Base-by-base conservation (phyloP, 257 asterid species). In the Nyctanthes arbortristis region DNA sequence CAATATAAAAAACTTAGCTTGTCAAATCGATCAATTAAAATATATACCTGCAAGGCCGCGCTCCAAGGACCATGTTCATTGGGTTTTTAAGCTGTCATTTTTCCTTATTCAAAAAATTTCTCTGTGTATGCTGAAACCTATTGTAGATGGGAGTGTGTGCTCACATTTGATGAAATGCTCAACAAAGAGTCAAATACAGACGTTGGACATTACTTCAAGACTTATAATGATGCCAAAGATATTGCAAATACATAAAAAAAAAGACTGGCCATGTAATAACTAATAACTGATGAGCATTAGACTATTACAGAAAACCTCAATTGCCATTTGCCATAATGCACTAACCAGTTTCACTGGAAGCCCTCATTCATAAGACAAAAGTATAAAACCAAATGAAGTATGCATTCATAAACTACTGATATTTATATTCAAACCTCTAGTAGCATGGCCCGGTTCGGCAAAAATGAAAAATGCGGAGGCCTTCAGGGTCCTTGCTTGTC, bases 401-500 rank as follows among this genome's bases (percentile, higher is more conserved):
- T 52, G 12, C 29, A 52, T 24, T 13, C 59, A 52, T 22, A 52
- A 52, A 52, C 13, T 52, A 52, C 40, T n/a, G 0, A 14, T 22
- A 54, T 3, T 60, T 37, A 39, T 30, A 36, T 36, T 60, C 37
- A 45, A 45, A 32, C 22, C 60, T 30, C 43, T 10, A 61, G 49
- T 49, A 6, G 54, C 7, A 43, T 16, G 54, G 22, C 24, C n/a
- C n/a, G n/a, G n/a, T n/a, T 43, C 54, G n/a, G n/a, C 54, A 43
- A n/a, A 14, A 43, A 43, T 24, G 22, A 43, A n/a, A 94, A 71
- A 89, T 86, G 22, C 97, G 87, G 45, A 94, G 84, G 45, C 96
- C 99, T 73, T 94, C 97, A 0, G 97, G 99, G 75, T 94, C 99
- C 60, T 91, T 89, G 74, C 99, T 94, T 31, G 96, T 87, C 78